phyloP scores from a whole-genome alignment of 2,329 filamentous ascomycete species.

The Rhytidhysteron rufulum region DNA sequence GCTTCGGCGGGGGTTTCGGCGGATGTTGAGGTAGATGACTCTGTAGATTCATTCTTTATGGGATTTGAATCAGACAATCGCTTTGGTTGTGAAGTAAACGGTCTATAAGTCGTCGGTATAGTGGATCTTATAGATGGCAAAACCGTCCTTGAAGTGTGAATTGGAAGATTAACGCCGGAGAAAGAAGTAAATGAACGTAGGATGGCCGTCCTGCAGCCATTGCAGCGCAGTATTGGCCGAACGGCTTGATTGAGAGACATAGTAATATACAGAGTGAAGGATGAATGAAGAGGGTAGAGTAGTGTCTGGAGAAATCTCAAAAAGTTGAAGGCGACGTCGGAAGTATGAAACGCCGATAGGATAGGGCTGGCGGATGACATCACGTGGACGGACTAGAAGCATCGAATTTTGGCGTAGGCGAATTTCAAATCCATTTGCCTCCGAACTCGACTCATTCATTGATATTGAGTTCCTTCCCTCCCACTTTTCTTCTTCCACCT shows the following conservation, averaged over 20 bases:
- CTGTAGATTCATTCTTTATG: too few relatives aligned
- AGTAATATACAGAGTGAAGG: not conserved
- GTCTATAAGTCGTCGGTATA: too few relatives aligned
- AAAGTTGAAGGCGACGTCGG: not conserved
- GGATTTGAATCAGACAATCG: too few relatives aligned
- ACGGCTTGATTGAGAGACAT: conserved; percentile 1
- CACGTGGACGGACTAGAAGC: not conserved
- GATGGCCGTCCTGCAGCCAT: not conserved
- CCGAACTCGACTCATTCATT: not conserved
- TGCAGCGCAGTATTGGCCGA: conserved; percentile 1
- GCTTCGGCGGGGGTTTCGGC: not conserved
- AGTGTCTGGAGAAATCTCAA: not conserved
- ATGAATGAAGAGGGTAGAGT: too few relatives aligned
- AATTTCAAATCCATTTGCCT: conserved; percentile 5
- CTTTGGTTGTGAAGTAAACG: too few relatives aligned
- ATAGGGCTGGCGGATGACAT: not conserved
- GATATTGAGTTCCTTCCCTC: not conserved
- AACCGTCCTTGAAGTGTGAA: conserved; percentile 3
- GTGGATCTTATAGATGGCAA: too few relatives aligned
- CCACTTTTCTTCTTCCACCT: conserved; percentile 4
- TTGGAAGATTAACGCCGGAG: not conserved
- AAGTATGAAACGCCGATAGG: not conserved
- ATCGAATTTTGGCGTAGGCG: conserved; percentile 8
- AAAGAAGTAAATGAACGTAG: conserved; percentile 2
- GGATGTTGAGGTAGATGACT: conserved; percentile 12